These are phyloP conservation scores for Colletotrichum caudatum DNA, from an alignment of 2,329 filamentous ascomycete species.

Conservation along the genomic window DNA sequence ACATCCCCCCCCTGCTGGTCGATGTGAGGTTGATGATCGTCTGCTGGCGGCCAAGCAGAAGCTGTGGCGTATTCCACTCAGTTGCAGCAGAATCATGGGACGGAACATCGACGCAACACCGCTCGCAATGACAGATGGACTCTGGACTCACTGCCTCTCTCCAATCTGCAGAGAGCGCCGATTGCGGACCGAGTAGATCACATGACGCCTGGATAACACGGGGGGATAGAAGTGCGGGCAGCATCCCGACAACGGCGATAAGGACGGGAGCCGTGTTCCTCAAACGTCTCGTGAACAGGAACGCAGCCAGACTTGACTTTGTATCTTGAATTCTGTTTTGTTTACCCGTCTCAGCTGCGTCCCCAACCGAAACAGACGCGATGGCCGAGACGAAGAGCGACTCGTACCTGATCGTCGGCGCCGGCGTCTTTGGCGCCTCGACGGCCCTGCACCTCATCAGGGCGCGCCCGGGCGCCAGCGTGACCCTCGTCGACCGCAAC, in stretches of 20 bases:
- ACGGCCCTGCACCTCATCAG: slow-evolving; percentile 61
- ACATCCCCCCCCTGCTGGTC: not conserved
- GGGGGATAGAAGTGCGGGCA: slow-evolving; percentile 25
- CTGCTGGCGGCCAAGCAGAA: no score
- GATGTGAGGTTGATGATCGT: not conserved
- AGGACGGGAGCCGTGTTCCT: not conserved
- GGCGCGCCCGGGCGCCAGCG: slow-evolving; percentile 34
- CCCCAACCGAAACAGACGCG: not conserved
- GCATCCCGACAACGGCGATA: slow-evolving; percentile 14
- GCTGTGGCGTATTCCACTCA: not conserved
- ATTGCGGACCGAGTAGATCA: slow-evolving; percentile 25
- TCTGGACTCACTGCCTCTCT: no score
- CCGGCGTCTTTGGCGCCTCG: slow-evolving; percentile 63
- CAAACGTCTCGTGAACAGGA: not conserved
- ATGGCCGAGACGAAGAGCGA: not conserved
- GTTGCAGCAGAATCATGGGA: not conserved
- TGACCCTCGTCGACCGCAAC: slow-evolving; percentile 47
- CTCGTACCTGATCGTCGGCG: slow-evolving; percentile 59
- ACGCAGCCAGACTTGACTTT: not conserved
- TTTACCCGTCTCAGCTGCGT: no score
- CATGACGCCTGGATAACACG: slow-evolving; percentile 37
- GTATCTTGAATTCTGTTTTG: no score
- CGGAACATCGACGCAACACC: not conserved
- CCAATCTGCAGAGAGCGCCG: not conserved
- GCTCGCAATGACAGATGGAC: not conserved